phyloP scores from a whole-genome alignment of 106 monocot species.

The Iris macrosiphon region DNA sequence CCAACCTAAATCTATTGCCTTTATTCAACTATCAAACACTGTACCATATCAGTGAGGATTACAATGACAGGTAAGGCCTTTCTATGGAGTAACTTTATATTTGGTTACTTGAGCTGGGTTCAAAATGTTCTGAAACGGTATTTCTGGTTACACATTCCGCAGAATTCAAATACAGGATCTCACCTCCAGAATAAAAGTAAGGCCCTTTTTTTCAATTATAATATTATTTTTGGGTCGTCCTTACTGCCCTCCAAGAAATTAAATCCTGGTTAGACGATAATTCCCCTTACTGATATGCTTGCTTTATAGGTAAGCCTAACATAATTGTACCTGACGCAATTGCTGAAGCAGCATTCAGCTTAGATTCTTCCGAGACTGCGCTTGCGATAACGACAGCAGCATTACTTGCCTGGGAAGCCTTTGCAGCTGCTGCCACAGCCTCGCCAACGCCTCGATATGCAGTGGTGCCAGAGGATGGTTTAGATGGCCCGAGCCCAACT shows the following conservation, averaged over 20 bases:
- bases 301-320: conserved; percentile 15
- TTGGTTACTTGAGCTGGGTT: too few relatives aligned
- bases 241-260: conserved; percentile 37
- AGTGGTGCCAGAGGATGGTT: conserved; percentile 21
- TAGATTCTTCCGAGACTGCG: conserved; percentile 37
- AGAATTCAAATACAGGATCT: too few relatives aligned
- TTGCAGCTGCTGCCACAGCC: conserved; percentile 67
- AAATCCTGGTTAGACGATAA: conserved; percentile 14
- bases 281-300: too few relatives aligned
- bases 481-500: conserved; percentile 52
- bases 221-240: conserved; percentile 43
- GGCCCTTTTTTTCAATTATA: too few relatives aligned
- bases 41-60: too few relatives aligned
- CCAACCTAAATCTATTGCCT: too few relatives aligned
- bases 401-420: conserved; percentile 61
- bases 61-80: too few relatives aligned
- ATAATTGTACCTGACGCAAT: conserved; percentile 64
- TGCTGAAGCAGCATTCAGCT: conserved; percentile 53
- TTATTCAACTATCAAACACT: too few relatives aligned
- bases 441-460: conserved; percentile 62
- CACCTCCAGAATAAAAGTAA: too few relatives aligned
- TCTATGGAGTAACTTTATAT: too few relatives aligned
- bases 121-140: conserved; percentile 15
- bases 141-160: conserved; percentile 33
- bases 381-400: conserved; percentile 75